These are phyloP conservation scores for Luvunga scandens DNA, from an alignment of 345 rosid species.

Conservation along the genomic window DNA sequence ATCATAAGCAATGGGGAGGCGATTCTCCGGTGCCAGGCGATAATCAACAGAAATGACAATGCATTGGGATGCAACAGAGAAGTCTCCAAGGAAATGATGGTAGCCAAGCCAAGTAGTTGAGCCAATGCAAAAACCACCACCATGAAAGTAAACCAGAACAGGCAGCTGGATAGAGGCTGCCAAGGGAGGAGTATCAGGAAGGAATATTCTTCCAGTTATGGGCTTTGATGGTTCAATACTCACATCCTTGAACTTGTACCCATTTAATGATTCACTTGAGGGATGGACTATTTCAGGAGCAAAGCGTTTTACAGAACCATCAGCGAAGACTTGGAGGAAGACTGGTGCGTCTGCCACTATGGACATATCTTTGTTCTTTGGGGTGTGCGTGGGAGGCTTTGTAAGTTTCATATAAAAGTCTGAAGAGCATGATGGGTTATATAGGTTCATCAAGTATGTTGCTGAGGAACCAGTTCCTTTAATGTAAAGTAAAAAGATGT, in stretches of 20 bases:
- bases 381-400: neutral
- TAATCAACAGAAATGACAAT: conserved; percentile 55
- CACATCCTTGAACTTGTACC: conserved; percentile 48
- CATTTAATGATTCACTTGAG: conserved; percentile 26
- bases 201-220: conserved; percentile 50
- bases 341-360: conserved; percentile 47
- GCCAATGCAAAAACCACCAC: conserved; percentile 67
- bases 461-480: neutral
- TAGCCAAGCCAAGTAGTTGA: conserved; percentile 63
- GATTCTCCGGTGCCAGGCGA: conserved; percentile 55
- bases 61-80: conserved; percentile 33
- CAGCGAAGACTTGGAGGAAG: conserved; percentile 54
- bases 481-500: neutral
- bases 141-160: conserved; percentile 55
- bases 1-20: conserved; percentile 55
- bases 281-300: conserved; percentile 32
- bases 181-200: conserved; percentile 23
- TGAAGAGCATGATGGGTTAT: neutral
- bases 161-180: conserved; percentile 24
- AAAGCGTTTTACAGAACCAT: conserved; percentile 48
- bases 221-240: conserved; percentile 37
- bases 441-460: neutral
- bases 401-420: neutral
- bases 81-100: conserved; percentile 63
- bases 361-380: conserved; percentile 29